Conservation (phyloP, 2,329 filamentous ascomycete genomes). For the Sclerotinia subarctica region DNA sequence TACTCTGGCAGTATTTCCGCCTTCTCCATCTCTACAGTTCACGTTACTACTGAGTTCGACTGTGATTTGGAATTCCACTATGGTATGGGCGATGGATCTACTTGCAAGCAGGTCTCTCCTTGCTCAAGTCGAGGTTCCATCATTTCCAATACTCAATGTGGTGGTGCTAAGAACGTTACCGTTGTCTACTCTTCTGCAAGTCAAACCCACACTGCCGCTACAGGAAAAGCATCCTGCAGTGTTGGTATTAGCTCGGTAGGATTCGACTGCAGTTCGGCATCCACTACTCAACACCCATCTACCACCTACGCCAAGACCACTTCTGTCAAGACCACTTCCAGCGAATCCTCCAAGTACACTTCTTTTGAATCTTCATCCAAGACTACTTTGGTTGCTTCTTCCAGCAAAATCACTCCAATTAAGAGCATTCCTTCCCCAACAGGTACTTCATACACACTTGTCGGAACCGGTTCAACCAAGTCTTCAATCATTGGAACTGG, state of each 20-base stretch:
- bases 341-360: background rate
- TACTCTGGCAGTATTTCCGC: slow-evolving; percentile 42
- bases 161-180: slow-evolving; percentile 79
- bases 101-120: slow-evolving; percentile 71
- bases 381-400: background rate
- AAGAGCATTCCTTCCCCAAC: background rate
- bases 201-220: slow-evolving; percentile 47
- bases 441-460: slow-evolving; percentile 9
- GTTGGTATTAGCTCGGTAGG: slow-evolving; percentile 71
- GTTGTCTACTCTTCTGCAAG: slow-evolving; percentile 57
- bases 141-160: slow-evolving; percentile 83
- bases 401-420: background rate
- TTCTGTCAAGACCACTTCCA: slow-evolving; percentile 7
- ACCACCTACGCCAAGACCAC: slow-evolving; percentile 22
- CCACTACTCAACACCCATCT: slow-evolving; percentile 26
- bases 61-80: slow-evolving; percentile 83
- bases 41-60: slow-evolving; percentile 72
- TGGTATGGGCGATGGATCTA: slow-evolving; percentile 76
- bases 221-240: slow-evolving; percentile 57
- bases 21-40: slow-evolving; percentile 74
- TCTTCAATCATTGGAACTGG: slow-evolving; percentile 1
- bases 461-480: slow-evolving; percentile 8
- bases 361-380: background rate
- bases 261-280: slow-evolving; percentile 63
- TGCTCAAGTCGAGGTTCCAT: slow-evolving; percentile 67